Base-by-base conservation (phyloP, 2,329 filamentous ascomycete species). In the Aspergillus sp. region DNA sequence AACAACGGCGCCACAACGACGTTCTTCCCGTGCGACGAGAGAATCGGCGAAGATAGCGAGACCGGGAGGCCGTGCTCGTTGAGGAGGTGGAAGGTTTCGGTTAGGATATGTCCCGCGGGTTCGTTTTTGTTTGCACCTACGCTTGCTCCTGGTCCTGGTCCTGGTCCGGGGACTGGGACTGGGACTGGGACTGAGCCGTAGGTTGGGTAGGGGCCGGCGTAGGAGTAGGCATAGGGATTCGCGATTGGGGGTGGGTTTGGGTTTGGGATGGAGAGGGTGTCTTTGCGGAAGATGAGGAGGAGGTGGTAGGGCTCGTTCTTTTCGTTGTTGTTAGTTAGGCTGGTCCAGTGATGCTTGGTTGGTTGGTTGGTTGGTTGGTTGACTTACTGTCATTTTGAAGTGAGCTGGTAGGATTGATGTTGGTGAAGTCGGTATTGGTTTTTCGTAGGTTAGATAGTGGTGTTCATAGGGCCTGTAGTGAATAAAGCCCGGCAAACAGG, bases 61-160 rank as follows among this genome's bases (percentile, higher is more conserved):
- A 47, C n/a, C 5, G 30, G 45, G 10, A 47, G 41, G 12, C 45
- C 45, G 7, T 40, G 32, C 7, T 29, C 10, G 32, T 47, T 47
- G 45, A 39, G 28, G 12, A 47, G 40, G 26, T 8, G 7, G 40
- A 36, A 47, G 32, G 9, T n/a, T 9, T 28, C 33, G 29, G 19
- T 19, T 19, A 19, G 19, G 19, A 19, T 19, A 19, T 19, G 19
- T 19, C 19, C 19, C 19, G 19, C 19, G 19, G 19, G 19, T 19
- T 19, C 19, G 19, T 43, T 43, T 5, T 7, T 28, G 30, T 19
- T 19, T 19, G 19, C 19, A 19, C 19, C 19, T 19, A 19, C 19
- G 19, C 19, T 19, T 19, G 19, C 19, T 19, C 19, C 19, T 19
- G 19, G 19, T 19, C 19, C 19, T 19, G 19, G 19, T 19, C 19